A percentile compares a stretch with the other conserved stretches of the same genome.
Evolutionary conservation across 331 rosid species (phyloP).

Genomic region (Dryas integrifolia): DNA sequence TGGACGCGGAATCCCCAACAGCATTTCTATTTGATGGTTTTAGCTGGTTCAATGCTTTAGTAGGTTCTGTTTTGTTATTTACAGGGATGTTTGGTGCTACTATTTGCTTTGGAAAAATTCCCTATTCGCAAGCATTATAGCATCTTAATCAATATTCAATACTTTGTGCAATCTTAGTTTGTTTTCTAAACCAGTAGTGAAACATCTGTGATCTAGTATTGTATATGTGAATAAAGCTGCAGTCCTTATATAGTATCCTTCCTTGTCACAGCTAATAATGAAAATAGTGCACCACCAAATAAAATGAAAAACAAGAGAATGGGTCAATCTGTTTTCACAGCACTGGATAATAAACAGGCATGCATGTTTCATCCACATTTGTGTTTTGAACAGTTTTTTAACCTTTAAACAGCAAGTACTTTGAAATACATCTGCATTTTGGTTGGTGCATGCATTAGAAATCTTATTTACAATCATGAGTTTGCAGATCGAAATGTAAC

Average conservation of each 20-base stretch:
- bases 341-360: neutral
- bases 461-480: neutral
- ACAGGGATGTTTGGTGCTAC: neutral
- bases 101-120: neutral
- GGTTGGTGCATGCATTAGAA: neutral
- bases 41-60: neutral
- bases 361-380: neutral
- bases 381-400: too few relatives aligned
- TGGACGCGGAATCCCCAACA: slow-evolving; percentile 91
- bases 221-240: neutral
- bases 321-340: neutral
- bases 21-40: slow-evolving; percentile 43
- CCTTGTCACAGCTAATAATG: neutral
- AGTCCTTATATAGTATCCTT: neutral
- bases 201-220: neutral
- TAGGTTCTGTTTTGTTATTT: neutral
- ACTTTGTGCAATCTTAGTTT: neutral
- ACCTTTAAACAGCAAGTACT: neutral
- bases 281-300: neutral
- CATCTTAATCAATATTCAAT: neutral
- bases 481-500: neutral
- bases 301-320: neutral
- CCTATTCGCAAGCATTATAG: neutral
- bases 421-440: neutral
- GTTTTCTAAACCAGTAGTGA: neutral